Evolutionary conservation across 2,329 filamentous ascomycete genomes (phyloP).

Genomic region (Xylariales sp.): DNA sequence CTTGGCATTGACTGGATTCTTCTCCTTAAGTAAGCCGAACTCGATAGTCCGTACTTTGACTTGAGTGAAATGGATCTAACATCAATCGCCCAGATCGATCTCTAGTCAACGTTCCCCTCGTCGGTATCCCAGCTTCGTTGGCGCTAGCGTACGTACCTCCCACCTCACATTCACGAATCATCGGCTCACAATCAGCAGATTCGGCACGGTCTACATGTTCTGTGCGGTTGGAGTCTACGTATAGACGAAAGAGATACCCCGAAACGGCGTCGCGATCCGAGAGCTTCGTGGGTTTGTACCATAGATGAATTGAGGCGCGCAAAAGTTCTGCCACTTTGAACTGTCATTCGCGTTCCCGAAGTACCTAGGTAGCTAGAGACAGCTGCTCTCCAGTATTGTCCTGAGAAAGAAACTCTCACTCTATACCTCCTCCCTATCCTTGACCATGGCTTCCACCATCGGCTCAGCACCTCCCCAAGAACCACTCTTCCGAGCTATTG

Average conservation of each 20-base stretch:
- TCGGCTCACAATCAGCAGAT: conserved; percentile 44
- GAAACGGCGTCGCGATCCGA: conserved; percentile 17
- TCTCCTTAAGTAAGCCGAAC: conserved; percentile 70
- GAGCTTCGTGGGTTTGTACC: conserved; percentile 30
- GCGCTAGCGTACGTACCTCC: conserved; percentile 72
- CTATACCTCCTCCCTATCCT: background rate
- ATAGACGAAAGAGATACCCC: conserved; percentile 51
- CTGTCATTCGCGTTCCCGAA: background rate
- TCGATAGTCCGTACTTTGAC: background rate
- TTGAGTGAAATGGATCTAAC: conserved; percentile 8
- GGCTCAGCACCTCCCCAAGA: conserved; percentile 24
- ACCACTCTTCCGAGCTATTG: conserved; percentile 68
- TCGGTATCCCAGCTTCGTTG: conserved; percentile 82
- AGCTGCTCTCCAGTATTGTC: too few relatives aligned
- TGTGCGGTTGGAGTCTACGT: conserved; percentile 98
- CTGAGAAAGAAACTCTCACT: too few relatives aligned
- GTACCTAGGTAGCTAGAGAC: too few relatives aligned
- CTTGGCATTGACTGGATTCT: conserved; percentile 69
- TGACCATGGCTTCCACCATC: conserved; percentile 10
- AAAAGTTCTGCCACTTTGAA: conserved; percentile 15
- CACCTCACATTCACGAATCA: background rate
- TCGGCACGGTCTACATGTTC: conserved; percentile 97
- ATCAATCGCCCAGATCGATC: conserved; percentile 65
- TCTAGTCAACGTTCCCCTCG: conserved; percentile 66
- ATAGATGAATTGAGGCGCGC: conserved; percentile 33